Evolutionary conservation across 306 rosid species (phyloP), one percentile per base, ranked within the genome.

Genomic region (Pyrus bretschneideri): DNA sequence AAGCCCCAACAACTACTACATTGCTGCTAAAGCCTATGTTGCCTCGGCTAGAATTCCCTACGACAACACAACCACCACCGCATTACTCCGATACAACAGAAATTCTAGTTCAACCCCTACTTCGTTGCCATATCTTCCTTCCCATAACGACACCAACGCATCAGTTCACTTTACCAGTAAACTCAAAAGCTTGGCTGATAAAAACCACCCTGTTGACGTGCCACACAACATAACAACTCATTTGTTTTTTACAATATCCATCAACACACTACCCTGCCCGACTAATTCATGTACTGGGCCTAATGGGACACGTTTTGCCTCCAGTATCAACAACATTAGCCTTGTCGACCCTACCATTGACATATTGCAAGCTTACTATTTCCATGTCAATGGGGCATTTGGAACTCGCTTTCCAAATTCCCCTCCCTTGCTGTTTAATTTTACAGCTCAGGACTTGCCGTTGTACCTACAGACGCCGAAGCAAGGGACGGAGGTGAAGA

Each of bases 281-380:
- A 58, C 66, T 19, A 38, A 60, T 61, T 77, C 85, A 3, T 82
- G 85, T 31, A 40, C 68, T 1, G 85, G 85, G 21, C 76, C 85
- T 5, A 78, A 82, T 61, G 79, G 82, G 19, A 59, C 72, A 1
- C 75, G 82, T 6, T 33, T 82, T 1, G 67, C 85, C 0, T 5
- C 79, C 10, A 78, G 82, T 44, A 7, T 82, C 19, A 82, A 82
- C 79, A 82, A 82, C 82, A 73, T 78, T 23, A 82, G 85, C 79
- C 73, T 82, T 73, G 79, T 68, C 30, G 13, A 2, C 67, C 85
- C 85, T 9, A 59, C 58, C 21, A 61, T 72, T 22, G 77, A 52
- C 75, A 73, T 82, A 60, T 55, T 82, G n/a, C 82, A 82, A 69
- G 85, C 79, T 51, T 78, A 77, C 71, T 72, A 77, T 46, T 13